These are phyloP conservation scores for Ogataea ramenticola DNA, from an alignment of 805 yeast species.

Conservation along the genomic window DNA sequence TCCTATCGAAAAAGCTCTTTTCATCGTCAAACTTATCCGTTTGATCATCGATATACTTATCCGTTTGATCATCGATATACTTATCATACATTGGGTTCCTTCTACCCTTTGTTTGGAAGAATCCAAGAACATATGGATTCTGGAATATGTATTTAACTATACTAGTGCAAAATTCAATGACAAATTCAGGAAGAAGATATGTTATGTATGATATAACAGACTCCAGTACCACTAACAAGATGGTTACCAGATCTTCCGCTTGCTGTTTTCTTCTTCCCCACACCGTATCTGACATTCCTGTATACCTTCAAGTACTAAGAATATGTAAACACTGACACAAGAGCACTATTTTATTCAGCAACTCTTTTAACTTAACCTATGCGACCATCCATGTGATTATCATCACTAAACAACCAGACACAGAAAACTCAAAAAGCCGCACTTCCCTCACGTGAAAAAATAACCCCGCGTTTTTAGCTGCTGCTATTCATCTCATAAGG, in stretches of 20 bases:
- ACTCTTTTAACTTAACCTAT: too few species aligned
- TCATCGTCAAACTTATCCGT: constrained; percentile 9
- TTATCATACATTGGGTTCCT: constrained; percentile 6
- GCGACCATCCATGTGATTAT: too few species aligned
- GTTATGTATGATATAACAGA: constrained; percentile 30
- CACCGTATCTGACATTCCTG: not conserved
- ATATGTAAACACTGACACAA: too few species aligned
- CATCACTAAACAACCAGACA: too few species aligned
- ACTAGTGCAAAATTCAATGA: constrained; percentile 26
- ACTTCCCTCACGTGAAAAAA: too few species aligned
- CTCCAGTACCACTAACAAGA: constrained; percentile 17
- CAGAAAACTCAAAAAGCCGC: too few species aligned
- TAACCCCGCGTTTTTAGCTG: too few species aligned
- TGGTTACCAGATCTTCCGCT: not conserved
- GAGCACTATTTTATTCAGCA: too few species aligned
- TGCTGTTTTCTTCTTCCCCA: not conserved
- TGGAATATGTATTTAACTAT: constrained; percentile 2
- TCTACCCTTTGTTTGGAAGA: not conserved
- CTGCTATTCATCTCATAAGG: too few species aligned
- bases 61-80: constrained; percentile 4
- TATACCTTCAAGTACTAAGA: too few species aligned
- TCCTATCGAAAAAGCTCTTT: constrained; percentile 8
- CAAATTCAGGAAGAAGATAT: constrained; percentile 25
- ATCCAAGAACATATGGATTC: not conserved
- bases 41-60: constrained; percentile 9